Percentiles rank a stretch among this genome's conserved stretches.
phyloP scores from a whole-genome alignment of 2,329 filamentous ascomycete species.

The Fusarium proliferatum region DNA sequence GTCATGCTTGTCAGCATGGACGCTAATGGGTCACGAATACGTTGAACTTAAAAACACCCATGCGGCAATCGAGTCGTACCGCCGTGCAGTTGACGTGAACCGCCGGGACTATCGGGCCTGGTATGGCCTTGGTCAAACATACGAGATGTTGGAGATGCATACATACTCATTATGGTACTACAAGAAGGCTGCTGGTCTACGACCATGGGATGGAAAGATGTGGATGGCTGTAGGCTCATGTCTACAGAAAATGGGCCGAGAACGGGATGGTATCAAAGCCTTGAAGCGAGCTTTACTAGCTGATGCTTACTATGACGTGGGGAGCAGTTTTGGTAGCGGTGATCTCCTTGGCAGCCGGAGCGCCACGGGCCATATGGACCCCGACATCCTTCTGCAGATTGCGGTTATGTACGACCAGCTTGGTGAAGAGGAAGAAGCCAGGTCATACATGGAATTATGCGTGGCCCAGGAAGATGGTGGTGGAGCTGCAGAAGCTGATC shows the following conservation, averaged over 20 bases:
- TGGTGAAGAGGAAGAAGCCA: slow-evolving; percentile 81
- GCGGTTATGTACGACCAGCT: slow-evolving; percentile 88
- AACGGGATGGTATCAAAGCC: slow-evolving; percentile 92
- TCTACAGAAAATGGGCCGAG: slow-evolving; percentile 86
- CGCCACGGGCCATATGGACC: slow-evolving; percentile 76
- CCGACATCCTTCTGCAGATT: slow-evolving; percentile 90
- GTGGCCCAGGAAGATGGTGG: slow-evolving; percentile 90
- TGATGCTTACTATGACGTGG: slow-evolving; percentile 83
- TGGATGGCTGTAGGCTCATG: slow-evolving; percentile 97
- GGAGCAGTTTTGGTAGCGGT: slow-evolving; percentile 64
- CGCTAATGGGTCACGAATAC: slow-evolving; percentile 98
- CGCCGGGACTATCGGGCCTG: slow-evolving; percentile 96
- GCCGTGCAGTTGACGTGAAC: slow-evolving; percentile 94
- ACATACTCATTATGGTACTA: slow-evolving; percentile 98
- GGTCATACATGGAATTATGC: slow-evolving; percentile 95
- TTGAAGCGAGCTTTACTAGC: slow-evolving; percentile 92
- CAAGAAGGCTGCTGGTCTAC: slow-evolving; percentile 89
- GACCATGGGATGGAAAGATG: slow-evolving; percentile 98
- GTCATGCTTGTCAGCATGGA: slow-evolving; percentile 94
- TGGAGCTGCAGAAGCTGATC: slow-evolving; percentile 53
- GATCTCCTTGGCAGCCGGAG: slow-evolving; percentile 61
- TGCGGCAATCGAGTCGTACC: slow-evolving; percentile 95
- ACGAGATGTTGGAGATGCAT: slow-evolving; percentile 98
- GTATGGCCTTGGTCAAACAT: slow-evolving; percentile 97
- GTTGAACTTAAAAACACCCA: slow-evolving; percentile 99